Percentiles rank a stretch among this genome's conserved stretches.
Evolutionary conservation across 805 yeast genomes (phyloP).

Genomic region (Candida pseudoglaebosa): DNA sequence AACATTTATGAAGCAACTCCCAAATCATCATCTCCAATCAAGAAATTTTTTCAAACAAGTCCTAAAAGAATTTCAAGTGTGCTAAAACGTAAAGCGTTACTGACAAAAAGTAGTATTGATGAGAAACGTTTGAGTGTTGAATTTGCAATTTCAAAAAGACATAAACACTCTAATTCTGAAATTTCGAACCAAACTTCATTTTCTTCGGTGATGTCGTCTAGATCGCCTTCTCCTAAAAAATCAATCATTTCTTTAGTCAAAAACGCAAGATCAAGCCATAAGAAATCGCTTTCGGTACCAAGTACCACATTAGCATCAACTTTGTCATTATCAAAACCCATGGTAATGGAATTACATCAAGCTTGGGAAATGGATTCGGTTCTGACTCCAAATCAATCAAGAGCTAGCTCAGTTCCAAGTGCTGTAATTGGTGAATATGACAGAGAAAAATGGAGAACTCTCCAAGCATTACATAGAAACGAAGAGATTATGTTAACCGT

Average conservation of each 20-base stretch:
- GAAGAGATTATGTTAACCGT: neutral
- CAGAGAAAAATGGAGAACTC: constrained; percentile 59
- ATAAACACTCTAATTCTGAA: constrained; percentile 25
- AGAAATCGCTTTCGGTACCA: constrained; percentile 3
- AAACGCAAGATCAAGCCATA: constrained; percentile 3
- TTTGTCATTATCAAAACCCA: constrained; percentile 1
- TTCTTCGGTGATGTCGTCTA: constrained; percentile 24
- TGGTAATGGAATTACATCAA: constrained; percentile 8
- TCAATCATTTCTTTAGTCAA: constrained; percentile 16
- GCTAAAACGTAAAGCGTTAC: constrained; percentile 15
- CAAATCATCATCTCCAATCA: constrained; percentile 28
- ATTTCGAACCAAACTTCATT: constrained; percentile 24
- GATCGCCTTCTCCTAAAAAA: constrained; percentile 31
- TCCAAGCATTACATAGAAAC: constrained; percentile 31
- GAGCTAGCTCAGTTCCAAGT: constrained; percentile 47
- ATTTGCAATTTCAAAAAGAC: constrained; percentile 8
- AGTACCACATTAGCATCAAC: neutral
- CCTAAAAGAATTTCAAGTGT: constrained; percentile 24
- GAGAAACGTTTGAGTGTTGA: neutral
- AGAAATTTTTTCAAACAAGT: constrained; percentile 25
- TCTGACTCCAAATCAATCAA: constrained; percentile 35
- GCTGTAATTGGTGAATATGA: constrained; percentile 63
- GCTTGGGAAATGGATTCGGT: constrained; percentile 29
- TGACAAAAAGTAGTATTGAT: constrained; percentile 7
- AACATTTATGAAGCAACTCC: constrained; percentile 8